Evolutionary conservation across 495 filamentous ascomycete species (phyloP), one percentile per base, ranked within the genome.

Genomic region (Penicillium egyptiacum): DNA sequence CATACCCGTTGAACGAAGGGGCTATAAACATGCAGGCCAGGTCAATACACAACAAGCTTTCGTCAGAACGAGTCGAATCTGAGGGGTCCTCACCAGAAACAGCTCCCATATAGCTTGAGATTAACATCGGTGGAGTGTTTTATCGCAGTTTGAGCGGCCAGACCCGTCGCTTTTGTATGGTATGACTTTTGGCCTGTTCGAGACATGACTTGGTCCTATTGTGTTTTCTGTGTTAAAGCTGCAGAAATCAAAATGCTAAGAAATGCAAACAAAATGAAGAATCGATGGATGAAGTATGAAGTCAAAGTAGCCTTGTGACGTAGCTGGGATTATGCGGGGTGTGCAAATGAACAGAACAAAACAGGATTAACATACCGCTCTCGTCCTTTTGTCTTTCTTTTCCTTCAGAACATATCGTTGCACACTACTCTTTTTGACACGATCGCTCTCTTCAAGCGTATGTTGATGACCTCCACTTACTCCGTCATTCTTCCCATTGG

Each of bases 1-100:
- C 93, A 98, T 19, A 96, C 91, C 12, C 93, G 86, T 72, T 97
- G 92, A 2, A 94, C 91, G 70, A 96, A 96, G 5, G 87, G 86
- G 66, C 82, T 85, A 52, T 23, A 33, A 33, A 10, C 12, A 48
- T 28, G 22, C 23, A 30, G 37, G 11, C 12, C 8, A 53, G 22
- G 37, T 75, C 49, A 19, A 22, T 45, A 31, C 17, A 22, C 7
- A 25, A 16, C 11, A 57, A 56, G 43, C 40, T n/a, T 22, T 23
- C 7, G 26, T 25, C 19, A 20, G 37, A 16, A 50, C 19, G 14
- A n/a, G 5, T 23, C 11, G 2, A 37, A 35, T 62, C 17, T 37
- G 30, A 14, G 19, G 41, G 42, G 16, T n/a, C 76, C 84, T 69
- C 71, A 93, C 91, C 92, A 96, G 71, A 96, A 96, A 73, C 91